Evolutionary conservation across 2,329 filamentous ascomycete genomes (phyloP), one percentile per base, ranked within the genome.

Genomic region (Diaporthe australafricana): DNA sequence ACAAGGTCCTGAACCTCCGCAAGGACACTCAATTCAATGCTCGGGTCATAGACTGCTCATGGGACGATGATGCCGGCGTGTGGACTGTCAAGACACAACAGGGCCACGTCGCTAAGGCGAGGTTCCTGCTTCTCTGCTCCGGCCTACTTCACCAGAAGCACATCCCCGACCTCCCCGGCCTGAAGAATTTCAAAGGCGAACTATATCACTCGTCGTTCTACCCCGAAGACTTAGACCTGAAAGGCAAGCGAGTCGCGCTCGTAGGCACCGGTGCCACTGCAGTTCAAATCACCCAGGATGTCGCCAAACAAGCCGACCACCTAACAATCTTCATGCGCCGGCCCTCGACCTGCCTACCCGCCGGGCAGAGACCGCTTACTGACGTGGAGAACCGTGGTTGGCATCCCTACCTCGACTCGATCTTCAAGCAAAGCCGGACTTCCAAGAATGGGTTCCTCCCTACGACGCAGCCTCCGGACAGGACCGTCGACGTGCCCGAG

Each of bases 281-380:
- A 20, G 57, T 77, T 25, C 76, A 77, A 62, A 67, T 72, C 48
- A 70, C 70, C 16, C 76, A 77, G 47, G 73, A 75, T 17, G 68
- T 76, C 72, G 78, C 82, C 4, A 85, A 84, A 74, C 60, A 77
- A 75, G 79, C 83, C 12, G 68, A 66, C 2, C 72, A 80, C 25
- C 70, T 83, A 45, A 81, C 79, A 2, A 85, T 90, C 2, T 89
- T 90, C 75, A 85, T 91, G 72, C 83, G 90, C 22, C 91, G 87
- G 2, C 88, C 89, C 0, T 90, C 89, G 70, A 83, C 87, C 16
- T 87, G 86, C 16, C 76, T 91, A 0, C 90, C 90, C 0, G 90
- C 92, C 87, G 80, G 84, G 1, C 87, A 90, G 74, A 78, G 82
- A 1, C 68, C 78, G 2, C 75, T 90, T 1, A 82, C 83, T 0